Percentiles rank a stretch among this genome's conserved stretches.
These are phyloP conservation scores for Byssothecium circinans DNA, from an alignment of 2,329 filamentous ascomycete species.

Conservation along the genomic window DNA sequence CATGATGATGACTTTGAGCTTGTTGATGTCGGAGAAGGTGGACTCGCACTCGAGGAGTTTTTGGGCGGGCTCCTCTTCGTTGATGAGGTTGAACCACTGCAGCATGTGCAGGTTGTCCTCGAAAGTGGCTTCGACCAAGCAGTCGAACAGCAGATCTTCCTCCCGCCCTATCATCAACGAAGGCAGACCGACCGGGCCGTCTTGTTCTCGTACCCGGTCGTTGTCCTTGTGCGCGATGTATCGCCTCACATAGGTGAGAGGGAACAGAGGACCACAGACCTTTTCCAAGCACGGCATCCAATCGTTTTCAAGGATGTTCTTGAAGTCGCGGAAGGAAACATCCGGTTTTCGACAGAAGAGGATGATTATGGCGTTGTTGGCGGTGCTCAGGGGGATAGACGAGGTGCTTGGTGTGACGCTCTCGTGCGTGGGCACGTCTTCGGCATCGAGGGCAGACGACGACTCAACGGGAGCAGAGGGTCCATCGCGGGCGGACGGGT, in stretches of 20 bases:
- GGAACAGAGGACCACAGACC: conserved; percentile 7
- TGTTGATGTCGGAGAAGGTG: conserved; percentile 5
- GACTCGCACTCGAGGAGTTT: conserved; percentile 4
- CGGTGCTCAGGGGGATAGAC: background rate
- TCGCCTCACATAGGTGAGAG: conserved; percentile 6
- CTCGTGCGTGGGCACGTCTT: background rate
- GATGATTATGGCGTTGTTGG: conserved; percentile 1
- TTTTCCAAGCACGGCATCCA: conserved; percentile 6
- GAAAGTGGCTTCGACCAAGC: conserved; percentile 6
- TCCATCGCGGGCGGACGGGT: background rate
- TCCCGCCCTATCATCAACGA: conserved; percentile 5
- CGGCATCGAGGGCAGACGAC: background rate
- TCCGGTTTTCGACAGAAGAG: conserved; percentile 3
- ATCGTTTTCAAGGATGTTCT: conserved; percentile 4
- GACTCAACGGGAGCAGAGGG: background rate
- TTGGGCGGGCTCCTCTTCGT: conserved; percentile 4
- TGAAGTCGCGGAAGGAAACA: conserved; percentile 6
- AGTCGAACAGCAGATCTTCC: conserved; percentile 7
- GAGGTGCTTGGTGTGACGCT: background rate
- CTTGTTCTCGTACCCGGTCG: background rate
- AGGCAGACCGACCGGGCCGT: conserved; percentile 3
- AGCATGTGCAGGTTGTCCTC: conserved; percentile 10
- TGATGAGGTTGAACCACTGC: conserved; percentile 9
- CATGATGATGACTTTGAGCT: conserved; percentile 8
- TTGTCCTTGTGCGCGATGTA: conserved; percentile 6